These are phyloP conservation scores for Solanum chacoense DNA, from an alignment of 305 asterid species.

Conservation along the genomic window DNA sequence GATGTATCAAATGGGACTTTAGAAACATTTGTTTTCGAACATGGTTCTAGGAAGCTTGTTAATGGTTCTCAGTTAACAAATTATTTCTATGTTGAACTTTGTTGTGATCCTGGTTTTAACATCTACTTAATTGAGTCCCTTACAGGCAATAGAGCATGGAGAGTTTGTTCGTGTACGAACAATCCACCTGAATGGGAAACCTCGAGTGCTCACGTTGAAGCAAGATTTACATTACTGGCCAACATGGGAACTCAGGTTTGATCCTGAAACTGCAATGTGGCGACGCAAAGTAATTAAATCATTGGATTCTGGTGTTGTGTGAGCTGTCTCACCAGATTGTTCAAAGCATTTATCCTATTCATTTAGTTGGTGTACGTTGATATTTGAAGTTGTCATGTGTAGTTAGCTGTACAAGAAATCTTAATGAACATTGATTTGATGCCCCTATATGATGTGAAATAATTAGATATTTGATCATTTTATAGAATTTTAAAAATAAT, in stretches of 20 bases:
- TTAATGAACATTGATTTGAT: background rate
- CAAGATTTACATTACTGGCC: constrained; percentile 99
- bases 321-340: constrained; percentile 5
- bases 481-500: background rate
- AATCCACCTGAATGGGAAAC: constrained; percentile 89
- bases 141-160: constrained; percentile 73
- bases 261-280: constrained; percentile 83
- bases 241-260: constrained; percentile 88
- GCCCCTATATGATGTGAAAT: background rate
- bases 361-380: background rate
- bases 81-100: background rate
- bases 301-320: constrained; percentile 23
- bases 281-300: constrained; percentile 63
- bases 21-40: background rate
- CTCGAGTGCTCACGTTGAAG: constrained; percentile 82
- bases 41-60: background rate
- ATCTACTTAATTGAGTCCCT: background rate
- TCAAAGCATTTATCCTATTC: background rate
- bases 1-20: background rate
- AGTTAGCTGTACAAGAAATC: background rate
- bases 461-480: background rate
- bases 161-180: constrained; percentile 86
- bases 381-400: background rate
- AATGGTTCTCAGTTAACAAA: background rate
- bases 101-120: background rate